phyloP scores from a whole-genome alignment of 2,329 filamentous ascomycete species.

The Phialocephala sp. region DNA sequence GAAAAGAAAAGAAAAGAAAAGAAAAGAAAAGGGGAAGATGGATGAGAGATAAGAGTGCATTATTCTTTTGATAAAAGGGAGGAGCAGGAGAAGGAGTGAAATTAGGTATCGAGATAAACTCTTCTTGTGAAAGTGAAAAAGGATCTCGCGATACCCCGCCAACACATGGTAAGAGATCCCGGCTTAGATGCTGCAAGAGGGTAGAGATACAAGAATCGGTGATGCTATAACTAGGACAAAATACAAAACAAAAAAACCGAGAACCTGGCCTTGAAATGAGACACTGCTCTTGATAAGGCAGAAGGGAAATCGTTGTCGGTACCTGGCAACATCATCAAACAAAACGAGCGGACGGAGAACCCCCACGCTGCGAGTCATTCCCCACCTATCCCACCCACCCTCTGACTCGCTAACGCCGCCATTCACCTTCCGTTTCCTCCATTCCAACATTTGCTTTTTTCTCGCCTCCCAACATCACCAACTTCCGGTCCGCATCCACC shows the following conservation, averaged over 20 bases:
- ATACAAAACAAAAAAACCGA: no score
- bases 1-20: background rate
- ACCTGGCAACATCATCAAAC: background rate
- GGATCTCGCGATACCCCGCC: background rate
- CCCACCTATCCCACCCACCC: background rate
- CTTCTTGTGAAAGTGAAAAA: background rate
- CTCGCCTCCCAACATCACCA: slow-evolving; percentile 2
- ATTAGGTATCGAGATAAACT: background rate
- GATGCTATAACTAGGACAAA: no score
- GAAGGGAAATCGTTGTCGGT: no score
- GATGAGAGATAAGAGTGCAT: no score
- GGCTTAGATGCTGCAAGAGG: no score
- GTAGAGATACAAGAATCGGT: no score
- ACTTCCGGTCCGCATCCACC: background rate
- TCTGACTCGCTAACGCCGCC: background rate
- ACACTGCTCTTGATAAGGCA: no score
- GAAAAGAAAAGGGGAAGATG: no score
- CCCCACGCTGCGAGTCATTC: background rate
- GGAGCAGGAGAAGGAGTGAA: no score
- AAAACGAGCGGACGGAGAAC: background rate
- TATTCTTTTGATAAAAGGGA: no score
- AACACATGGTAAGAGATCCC: no score
- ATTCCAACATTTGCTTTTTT: background rate
- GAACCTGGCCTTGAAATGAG: no score
- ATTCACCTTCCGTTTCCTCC: background rate